Conservation (phyloP, 805 yeast species). For the Saturnispora sanitii region DNA sequence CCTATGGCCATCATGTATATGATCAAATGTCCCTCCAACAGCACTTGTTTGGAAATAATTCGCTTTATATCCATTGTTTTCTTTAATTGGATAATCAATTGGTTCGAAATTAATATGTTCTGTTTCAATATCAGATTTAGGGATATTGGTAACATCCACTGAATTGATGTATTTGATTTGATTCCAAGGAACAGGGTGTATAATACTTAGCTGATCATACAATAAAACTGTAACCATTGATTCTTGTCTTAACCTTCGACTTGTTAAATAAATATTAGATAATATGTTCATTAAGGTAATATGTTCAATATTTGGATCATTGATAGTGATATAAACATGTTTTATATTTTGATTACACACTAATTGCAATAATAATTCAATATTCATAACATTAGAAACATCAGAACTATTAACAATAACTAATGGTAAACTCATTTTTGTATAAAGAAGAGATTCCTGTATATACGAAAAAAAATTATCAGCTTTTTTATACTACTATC, state of each 20-base stretch:
- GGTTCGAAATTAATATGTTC: no score
- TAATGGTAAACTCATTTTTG: background rate
- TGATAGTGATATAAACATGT: conserved; percentile 1
- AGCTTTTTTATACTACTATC: no score
- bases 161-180: background rate
- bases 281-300: conserved; percentile 2
- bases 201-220: background rate
- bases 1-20: conserved; percentile 91
- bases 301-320: background rate
- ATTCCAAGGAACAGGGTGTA: background rate
- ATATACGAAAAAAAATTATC: background rate
- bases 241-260: background rate
- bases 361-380: background rate
- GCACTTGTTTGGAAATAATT: conserved; percentile 29
- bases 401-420: background rate
- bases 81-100: background rate
- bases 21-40: conserved; percentile 96
- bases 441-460: background rate
- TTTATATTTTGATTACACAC: background rate
- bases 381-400: background rate
- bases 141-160: background rate
- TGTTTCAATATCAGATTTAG: background rate
- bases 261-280: conserved; percentile 3
- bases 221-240: conserved; percentile 1
- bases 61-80: background rate